phyloP scores from a whole-genome alignment of 73 alveolate species.

The Uronychia binucleata region DNA sequence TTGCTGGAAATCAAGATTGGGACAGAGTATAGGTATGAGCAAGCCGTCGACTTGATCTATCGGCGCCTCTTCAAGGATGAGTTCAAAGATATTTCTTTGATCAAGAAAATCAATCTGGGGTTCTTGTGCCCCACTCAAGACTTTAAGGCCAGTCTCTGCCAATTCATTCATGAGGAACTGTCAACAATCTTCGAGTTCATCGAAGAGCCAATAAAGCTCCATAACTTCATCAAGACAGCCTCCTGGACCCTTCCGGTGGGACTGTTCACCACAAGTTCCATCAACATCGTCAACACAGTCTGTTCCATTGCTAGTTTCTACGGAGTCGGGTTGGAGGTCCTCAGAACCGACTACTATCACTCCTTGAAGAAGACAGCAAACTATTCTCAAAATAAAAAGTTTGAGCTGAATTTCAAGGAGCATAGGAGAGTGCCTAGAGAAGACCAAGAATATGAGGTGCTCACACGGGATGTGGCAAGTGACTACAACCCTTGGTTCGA shows the following conservation, averaged over 20 bases:
- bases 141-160: constrained; percentile 1
- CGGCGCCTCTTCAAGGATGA: constrained; percentile 6
- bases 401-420: not conserved
- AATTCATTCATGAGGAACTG: constrained; percentile 42
- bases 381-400: constrained; percentile 14
- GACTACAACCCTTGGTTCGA: not conserved
- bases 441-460: not conserved
- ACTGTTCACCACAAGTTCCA: constrained; percentile 2
- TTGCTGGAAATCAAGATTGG: constrained; percentile 47
- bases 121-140: constrained; percentile 14
- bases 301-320: constrained; percentile 53
- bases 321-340: constrained; percentile 52
- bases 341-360: constrained; percentile 34
- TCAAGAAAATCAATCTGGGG: constrained; percentile 2
- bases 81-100: not conserved
- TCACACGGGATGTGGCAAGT: not conserved
- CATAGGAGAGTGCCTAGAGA: not conserved
- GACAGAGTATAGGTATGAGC: constrained; percentile 27
- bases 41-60: constrained; percentile 15
- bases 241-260: constrained; percentile 53
- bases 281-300: constrained; percentile 45
- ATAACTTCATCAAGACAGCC: constrained; percentile 47
- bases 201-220: constrained; percentile 31
- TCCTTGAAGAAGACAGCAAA: constrained; percentile 34
- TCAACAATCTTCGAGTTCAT: constrained; percentile 17